These are phyloP conservation scores for Tolypocladium ovalisporum DNA, from an alignment of 2,329 filamentous ascomycete genomes.

Conservation along the genomic window DNA sequence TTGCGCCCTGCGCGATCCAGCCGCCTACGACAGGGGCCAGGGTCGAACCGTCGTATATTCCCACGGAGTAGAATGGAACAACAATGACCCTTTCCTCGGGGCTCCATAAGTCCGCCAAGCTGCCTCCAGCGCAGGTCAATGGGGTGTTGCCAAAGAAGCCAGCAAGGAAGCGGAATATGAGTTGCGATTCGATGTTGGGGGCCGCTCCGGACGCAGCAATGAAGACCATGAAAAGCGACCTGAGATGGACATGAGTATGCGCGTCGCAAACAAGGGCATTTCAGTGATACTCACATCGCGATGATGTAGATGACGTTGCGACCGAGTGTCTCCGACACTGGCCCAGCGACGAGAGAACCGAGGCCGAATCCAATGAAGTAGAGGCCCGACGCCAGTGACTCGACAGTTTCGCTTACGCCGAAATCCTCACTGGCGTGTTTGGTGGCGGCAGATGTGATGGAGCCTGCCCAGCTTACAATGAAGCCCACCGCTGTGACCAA, in stretches of 20 bases:
- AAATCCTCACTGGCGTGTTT: neutral
- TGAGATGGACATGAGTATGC: neutral
- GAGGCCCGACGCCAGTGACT: neutral
- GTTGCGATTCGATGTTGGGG: neutral
- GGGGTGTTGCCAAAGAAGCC: neutral
- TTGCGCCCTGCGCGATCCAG: neutral
- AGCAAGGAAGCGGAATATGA: neutral
- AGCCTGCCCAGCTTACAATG: neutral
- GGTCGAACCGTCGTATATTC: neutral
- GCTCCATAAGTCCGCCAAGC: neutral
- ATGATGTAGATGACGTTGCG: neutral
- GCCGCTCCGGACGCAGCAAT: neutral
- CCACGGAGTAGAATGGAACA: neutral
- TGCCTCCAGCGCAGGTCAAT: neutral
- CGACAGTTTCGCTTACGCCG: neutral
- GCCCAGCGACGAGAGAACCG: neutral
- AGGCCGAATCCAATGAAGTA: neutral
- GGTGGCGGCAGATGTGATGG: neutral
- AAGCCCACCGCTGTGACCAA: neutral
- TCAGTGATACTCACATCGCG: neutral
- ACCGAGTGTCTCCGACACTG: neutral
- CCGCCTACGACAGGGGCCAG: neutral
- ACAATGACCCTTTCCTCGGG: neutral
- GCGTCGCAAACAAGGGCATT: neutral
- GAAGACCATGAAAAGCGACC: neutral